These are phyloP conservation scores for Pleodorina starrii DNA, from an alignment of 139 green algal species.

Conservation along the genomic window DNA sequence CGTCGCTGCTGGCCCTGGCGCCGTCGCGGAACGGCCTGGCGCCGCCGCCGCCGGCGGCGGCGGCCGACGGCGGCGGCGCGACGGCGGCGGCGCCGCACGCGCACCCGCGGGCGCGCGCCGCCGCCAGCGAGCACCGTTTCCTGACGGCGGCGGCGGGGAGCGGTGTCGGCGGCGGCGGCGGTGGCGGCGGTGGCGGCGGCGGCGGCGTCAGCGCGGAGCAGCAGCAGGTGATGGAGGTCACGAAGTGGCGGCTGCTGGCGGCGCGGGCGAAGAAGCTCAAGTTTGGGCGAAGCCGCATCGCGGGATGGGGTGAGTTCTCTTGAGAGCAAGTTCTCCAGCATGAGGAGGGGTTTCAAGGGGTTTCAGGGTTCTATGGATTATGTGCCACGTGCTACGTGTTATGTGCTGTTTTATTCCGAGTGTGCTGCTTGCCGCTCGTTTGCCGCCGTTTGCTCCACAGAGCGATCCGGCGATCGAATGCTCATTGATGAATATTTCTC, in stretches of 20 bases:
- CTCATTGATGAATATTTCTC: too few relatives aligned
- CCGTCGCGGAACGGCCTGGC: background rate
- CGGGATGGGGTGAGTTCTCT: conserved; percentile 35
- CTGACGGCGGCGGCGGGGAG: conserved; percentile 1
- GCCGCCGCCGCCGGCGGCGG: background rate
- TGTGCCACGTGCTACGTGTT: too few relatives aligned
- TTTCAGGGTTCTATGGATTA: too few relatives aligned
- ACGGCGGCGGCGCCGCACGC: background rate
- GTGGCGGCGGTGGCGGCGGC: background rate
- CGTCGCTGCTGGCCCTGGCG: background rate
- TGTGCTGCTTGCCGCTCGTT: too few relatives aligned
- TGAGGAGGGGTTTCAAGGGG: background rate
- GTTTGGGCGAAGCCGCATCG: conserved; percentile 70
- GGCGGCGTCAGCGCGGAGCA: background rate
- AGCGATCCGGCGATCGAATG: too few relatives aligned
- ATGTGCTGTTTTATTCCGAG: too few relatives aligned
- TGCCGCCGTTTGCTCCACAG: too few relatives aligned
- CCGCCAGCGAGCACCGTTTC: conserved; percentile 44
- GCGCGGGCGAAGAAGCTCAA: conserved; percentile 59
- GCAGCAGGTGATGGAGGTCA: conserved; percentile 49
- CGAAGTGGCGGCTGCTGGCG: conserved; percentile 57
- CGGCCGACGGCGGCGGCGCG: background rate
- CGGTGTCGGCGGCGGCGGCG: background rate
- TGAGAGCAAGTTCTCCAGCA: background rate
- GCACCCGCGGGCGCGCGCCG: background rate